Evolutionary conservation across 495 filamentous ascomycete species (phyloP).

Genomic region (Sporormia fimetaria): DNA sequence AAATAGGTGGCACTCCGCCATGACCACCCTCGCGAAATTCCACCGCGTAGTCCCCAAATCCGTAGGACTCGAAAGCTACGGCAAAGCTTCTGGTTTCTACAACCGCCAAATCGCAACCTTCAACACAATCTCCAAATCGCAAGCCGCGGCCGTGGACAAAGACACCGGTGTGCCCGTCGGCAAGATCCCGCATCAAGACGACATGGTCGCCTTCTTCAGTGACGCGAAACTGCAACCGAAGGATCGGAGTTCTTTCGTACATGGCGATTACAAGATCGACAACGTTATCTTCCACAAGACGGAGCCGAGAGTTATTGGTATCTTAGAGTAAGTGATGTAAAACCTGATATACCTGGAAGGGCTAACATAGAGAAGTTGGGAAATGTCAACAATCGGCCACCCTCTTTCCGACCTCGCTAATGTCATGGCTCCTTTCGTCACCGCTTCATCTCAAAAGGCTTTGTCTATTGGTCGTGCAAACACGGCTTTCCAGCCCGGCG

Average conservation of each 20-base stretch:
- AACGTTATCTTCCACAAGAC: slow-evolving; percentile 90
- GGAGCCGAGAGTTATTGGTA: slow-evolving; percentile 79
- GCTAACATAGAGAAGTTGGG: slow-evolving; percentile 50
- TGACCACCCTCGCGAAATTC: slow-evolving; percentile 73
- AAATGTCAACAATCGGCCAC: slow-evolving; percentile 93
- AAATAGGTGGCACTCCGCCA: slow-evolving; percentile 61
- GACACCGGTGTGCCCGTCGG: slow-evolving; percentile 69
- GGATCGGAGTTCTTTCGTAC: slow-evolving; percentile 69
- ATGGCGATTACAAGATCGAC: slow-evolving; percentile 98
- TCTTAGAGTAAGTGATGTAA: slow-evolving; percentile 57
- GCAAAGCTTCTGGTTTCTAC: slow-evolving; percentile 70
- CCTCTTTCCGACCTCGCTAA: slow-evolving; percentile 81
- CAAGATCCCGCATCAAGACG: slow-evolving; percentile 66
- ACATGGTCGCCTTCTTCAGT: slow-evolving; percentile 67
- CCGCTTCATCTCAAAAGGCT: slow-evolving; percentile 25
- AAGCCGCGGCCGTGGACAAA: slow-evolving; percentile 62
- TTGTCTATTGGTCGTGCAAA: slow-evolving; percentile 27
- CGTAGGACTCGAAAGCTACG: slow-evolving; percentile 60
- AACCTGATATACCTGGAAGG: not conserved
- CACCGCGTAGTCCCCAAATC: slow-evolving; percentile 59
- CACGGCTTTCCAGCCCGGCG: slow-evolving; percentile 44
- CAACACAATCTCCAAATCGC: slow-evolving; percentile 59
- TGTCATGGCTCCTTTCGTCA: slow-evolving; percentile 55
- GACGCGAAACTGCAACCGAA: slow-evolving; percentile 57
- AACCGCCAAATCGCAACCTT: slow-evolving; percentile 77